These are phyloP conservation scores for Cercospora citrullina DNA, from an alignment of 2,329 filamentous ascomycete genomes.

Conservation along the genomic window DNA sequence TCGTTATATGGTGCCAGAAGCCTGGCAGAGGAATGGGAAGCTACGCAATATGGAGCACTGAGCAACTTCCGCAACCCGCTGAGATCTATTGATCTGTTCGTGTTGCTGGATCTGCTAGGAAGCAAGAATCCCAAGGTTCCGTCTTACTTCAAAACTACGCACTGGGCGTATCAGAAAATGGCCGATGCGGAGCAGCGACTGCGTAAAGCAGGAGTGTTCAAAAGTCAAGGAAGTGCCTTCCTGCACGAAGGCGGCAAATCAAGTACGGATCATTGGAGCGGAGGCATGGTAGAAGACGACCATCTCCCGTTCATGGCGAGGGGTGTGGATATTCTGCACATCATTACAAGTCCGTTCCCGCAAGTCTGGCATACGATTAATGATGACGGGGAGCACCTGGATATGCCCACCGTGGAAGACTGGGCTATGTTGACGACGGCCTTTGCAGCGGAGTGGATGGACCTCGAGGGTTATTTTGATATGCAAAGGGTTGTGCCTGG, in stretches of 20 bases:
- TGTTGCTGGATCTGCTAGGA: slow-evolving; percentile 89
- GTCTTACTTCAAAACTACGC: slow-evolving; percentile 85
- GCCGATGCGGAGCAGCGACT: slow-evolving; percentile 72
- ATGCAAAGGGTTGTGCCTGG: slow-evolving; percentile 11
- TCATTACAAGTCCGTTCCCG: slow-evolving; percentile 85
- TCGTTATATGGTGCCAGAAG: slow-evolving; percentile 81
- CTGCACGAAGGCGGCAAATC: slow-evolving; percentile 63
- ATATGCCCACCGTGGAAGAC: slow-evolving; percentile 76
- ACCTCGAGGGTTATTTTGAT: slow-evolving; percentile 62
- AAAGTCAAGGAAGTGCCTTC: slow-evolving; percentile 58
- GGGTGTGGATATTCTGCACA: slow-evolving; percentile 83
- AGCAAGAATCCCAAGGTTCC: slow-evolving; percentile 67
- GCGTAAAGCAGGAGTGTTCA: slow-evolving; percentile 64
- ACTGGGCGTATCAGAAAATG: slow-evolving; percentile 87
- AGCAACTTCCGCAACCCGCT: slow-evolving; percentile 76
- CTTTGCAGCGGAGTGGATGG: slow-evolving; percentile 91
- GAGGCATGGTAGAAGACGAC: slow-evolving; percentile 67
- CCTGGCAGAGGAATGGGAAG: slow-evolving; percentile 80
- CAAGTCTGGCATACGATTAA: slow-evolving; percentile 80
- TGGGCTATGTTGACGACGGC: slow-evolving; percentile 83
- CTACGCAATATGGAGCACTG: slow-evolving; percentile 64
- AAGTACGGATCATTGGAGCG: slow-evolving; percentile 50
- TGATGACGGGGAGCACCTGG: slow-evolving; percentile 82
- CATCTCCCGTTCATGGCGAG: slow-evolving; percentile 86
- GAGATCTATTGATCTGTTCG: slow-evolving; percentile 79